Evolutionary conservation across 345 rosid genomes (phyloP), one percentile per base, ranked within the genome.

Genomic region (Turritis glabra): DNA sequence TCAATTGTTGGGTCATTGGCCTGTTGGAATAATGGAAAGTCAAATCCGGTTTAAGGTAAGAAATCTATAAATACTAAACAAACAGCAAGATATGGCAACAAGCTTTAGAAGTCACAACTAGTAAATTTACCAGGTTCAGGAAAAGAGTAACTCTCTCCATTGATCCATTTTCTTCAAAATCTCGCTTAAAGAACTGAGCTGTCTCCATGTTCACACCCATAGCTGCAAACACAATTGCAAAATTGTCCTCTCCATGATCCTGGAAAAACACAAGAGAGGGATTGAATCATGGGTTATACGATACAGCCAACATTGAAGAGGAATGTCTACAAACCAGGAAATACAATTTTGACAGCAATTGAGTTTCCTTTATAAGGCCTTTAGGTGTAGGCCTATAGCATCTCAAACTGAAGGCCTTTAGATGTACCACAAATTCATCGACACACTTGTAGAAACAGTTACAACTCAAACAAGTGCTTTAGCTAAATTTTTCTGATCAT

Each of bases 191-290:
- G 79, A 94, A 94, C 77, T 94, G 97, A 18, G 98, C 96, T 50
- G 98, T 94, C 81, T 94, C 97, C 97, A 91, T 94, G 84, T 94
- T 94, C 63, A 94, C 98, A 74, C 98, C 97, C 98, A 94, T 91
- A 55, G 98, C 98, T 37, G 98, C 98, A 73, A 94, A 94, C 23
- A 94, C 97, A 78, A 91, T 94, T 23, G 98, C 98, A 81, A 94
- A 94, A 76, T 91, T 94, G 83, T 91, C 97, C 72, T 94, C 97
- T 73, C 84, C 96, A 13, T 56, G 85, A 78, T 81, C 97, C 98
- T 94, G 81, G 37, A 77, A 57, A 18, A 38, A 43, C 30, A 44
- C 9, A 69, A 38, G 64, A 18, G 0, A 5, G 21, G 8, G 22
- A 40, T 10, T 10, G 0, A 54, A 44, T 17, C 30, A 65, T 5